A percentile compares a stretch with the other conserved stretches of the same genome.
Conservation (phyloP, 2,329 filamentous ascomycete species). For the Thelonectria blattea region DNA sequence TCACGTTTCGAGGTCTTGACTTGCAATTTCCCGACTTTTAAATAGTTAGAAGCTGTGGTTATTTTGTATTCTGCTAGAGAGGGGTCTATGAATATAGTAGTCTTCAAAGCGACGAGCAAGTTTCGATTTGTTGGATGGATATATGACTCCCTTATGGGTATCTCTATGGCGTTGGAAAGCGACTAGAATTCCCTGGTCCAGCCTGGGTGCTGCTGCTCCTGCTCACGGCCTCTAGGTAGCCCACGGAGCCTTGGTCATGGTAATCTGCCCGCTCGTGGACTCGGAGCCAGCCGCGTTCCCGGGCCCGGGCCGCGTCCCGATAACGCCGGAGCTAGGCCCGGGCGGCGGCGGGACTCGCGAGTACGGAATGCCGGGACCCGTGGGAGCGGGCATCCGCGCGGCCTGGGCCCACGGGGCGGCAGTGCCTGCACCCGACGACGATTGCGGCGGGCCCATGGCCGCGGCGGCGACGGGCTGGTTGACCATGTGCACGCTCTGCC, state of each 20-base stretch:
- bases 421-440: conserved; percentile 41
- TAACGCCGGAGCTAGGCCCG: conserved; percentile 38
- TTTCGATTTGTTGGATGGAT: background rate
- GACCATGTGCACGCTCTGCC: conserved; percentile 61
- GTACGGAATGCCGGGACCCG: conserved; percentile 48
- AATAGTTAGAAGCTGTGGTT: background rate
- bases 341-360: conserved; percentile 43
- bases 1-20: too few relatives aligned
- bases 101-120: background rate
- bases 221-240: conserved; percentile 41
- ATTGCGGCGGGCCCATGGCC: conserved; percentile 32
- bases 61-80: background rate
- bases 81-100: background rate
- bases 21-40: background rate
- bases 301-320: conserved; percentile 29
- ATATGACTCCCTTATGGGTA: too few relatives aligned
- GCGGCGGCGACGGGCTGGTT: conserved; percentile 54
- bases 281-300: conserved; percentile 32
- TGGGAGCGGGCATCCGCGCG: conserved; percentile 46
- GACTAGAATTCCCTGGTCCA: background rate
- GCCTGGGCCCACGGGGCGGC: conserved; percentile 54
- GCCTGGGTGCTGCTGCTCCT: background rate
- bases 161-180: background rate
- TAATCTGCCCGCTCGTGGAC: conserved; percentile 47
- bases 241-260: conserved; percentile 56